Evolutionary conservation across 2,329 filamentous ascomycete species (phyloP).

Genomic region (Leptographium galeiforme): DNA sequence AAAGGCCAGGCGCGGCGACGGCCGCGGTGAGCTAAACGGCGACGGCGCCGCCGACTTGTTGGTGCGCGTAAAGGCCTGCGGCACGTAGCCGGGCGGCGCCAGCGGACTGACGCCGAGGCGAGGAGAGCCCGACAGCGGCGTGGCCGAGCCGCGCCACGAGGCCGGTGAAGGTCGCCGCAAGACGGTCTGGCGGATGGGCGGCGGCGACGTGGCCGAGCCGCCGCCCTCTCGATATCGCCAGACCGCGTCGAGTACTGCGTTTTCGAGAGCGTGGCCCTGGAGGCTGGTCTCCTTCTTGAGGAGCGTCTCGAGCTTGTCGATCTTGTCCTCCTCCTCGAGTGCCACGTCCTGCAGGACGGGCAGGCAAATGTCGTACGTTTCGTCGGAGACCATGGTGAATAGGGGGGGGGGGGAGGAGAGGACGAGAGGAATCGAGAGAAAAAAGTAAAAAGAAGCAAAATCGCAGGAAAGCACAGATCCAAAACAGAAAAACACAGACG

Average conservation of each 20-base stretch:
- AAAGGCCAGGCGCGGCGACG: slow-evolving; percentile 80
- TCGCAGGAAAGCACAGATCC: no score
- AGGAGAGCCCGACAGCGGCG: slow-evolving; percentile 71
- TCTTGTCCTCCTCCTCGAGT: slow-evolving; percentile 90
- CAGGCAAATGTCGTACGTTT: slow-evolving; percentile 82
- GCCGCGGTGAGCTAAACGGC: slow-evolving; percentile 85
- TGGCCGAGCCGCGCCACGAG: slow-evolving; percentile 76
- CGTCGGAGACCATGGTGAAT: slow-evolving; percentile 72
- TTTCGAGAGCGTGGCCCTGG: slow-evolving; percentile 66
- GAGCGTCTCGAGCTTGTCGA: slow-evolving; percentile 77
- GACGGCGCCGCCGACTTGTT: slow-evolving; percentile 62
- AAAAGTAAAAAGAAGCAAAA: not conserved
- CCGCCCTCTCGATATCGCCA: slow-evolving; percentile 69
- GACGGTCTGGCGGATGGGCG: slow-evolving; percentile 75
- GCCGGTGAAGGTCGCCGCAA: slow-evolving; percentile 85
- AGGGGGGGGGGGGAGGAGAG: not conserved
- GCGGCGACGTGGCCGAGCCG: slow-evolving; percentile 56
- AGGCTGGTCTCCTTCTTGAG: slow-evolving; percentile 67
- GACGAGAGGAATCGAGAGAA: not conserved
- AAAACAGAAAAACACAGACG: no score
- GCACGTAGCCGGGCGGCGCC: slow-evolving; percentile 70
- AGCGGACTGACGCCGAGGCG: slow-evolving; percentile 71
- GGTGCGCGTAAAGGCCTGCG: slow-evolving; percentile 61
- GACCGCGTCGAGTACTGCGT: slow-evolving; percentile 77
- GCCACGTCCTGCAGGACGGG: slow-evolving; percentile 71